Evolutionary conservation across 2,329 filamentous ascomycete genomes (phyloP), one percentile per base, ranked within the genome.

Genomic region (Sporothrix sp.): DNA sequence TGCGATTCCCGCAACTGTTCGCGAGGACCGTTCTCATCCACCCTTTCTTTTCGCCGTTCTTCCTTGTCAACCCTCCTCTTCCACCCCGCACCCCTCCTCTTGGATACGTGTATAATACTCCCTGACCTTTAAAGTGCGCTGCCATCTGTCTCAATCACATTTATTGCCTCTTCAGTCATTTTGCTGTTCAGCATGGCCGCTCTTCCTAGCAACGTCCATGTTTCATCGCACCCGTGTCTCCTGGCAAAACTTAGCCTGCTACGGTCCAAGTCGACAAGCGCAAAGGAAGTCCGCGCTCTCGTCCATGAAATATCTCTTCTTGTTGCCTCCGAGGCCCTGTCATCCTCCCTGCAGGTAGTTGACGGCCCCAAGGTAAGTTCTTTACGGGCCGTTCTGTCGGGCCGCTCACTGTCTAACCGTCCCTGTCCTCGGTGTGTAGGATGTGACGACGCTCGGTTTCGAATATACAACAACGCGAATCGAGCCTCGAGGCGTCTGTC

Each of bases 231-330:
- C 67, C 91, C 91, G 32, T 95, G 87, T 68, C 75, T 96, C 37
- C 75, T 78, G 60, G 87, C 85, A 59, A 97, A 97, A 74, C 81
- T 97, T 61, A 90, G 86, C 59, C 87, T 93, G 70, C 79, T 97
- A 42, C 84, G 91, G 54, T 93, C 87, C 36, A 74, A 79, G 51
- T 74, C 72, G 37, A 81, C 86, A 46, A 78, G 74, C 53, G 75
- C 87, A 3, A 77, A 82, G 53, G 87, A 95, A 51, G 89, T 87
- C 58, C 89, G 90, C 68, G 69, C 76, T 7, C 74, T 97, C 44
- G 79, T 96, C 54, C 82, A 95, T 64, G 90, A 97, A 56, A 94
- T 97, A 56, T 72, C 87, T 7, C 74, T 87, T 35, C 85, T 97
- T 54, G 70, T 97, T 18, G 86, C 81, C 40, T 85, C 82, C 56